phyloP scores from a whole-genome alignment of 2,329 filamentous ascomycete species.

The Fusarium humuli region DNA sequence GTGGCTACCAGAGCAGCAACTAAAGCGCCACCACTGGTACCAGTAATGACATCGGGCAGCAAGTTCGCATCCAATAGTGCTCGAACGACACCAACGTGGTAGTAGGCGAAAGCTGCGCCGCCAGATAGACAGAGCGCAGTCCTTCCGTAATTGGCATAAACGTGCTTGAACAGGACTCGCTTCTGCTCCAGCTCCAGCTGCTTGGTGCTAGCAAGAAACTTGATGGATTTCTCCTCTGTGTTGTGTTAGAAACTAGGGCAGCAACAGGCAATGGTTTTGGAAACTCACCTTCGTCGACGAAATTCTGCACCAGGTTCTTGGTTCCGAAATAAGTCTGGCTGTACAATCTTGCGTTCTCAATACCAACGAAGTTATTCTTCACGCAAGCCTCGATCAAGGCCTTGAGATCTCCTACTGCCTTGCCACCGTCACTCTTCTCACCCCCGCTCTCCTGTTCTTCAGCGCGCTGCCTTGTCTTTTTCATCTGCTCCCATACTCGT shows the following conservation, averaged over 20 bases:
- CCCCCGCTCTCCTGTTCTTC: slow-evolving; percentile 62
- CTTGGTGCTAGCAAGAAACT: slow-evolving; percentile 74
- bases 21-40: slow-evolving; percentile 92
- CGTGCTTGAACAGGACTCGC: slow-evolving; percentile 83
- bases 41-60: slow-evolving; percentile 93
- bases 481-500: slow-evolving; percentile 81
- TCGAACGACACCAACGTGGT: slow-evolving; percentile 93
- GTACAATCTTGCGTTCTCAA: slow-evolving; percentile 94
- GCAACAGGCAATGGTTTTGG: not conserved
- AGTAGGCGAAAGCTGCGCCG: slow-evolving; percentile 94
- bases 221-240: slow-evolving; percentile 72
- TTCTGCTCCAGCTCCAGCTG: slow-evolving; percentile 80
- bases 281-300: slow-evolving; percentile 80
- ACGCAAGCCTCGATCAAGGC: slow-evolving; percentile 87
- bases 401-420: slow-evolving; percentile 79
- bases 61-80: slow-evolving; percentile 87
- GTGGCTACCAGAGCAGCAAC: slow-evolving; percentile 90
- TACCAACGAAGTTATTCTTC: slow-evolving; percentile 96
- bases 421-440: slow-evolving; percentile 54
- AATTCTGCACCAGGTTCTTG: slow-evolving; percentile 92
- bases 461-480: slow-evolving; percentile 69
- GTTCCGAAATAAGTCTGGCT: slow-evolving; percentile 98
- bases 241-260: slow-evolving; percentile 22
- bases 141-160: slow-evolving; percentile 90
- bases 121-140: slow-evolving; percentile 94